These are phyloP conservation scores for Priceomyces medius DNA, from an alignment of 805 yeast genomes.

Conservation along the genomic window DNA sequence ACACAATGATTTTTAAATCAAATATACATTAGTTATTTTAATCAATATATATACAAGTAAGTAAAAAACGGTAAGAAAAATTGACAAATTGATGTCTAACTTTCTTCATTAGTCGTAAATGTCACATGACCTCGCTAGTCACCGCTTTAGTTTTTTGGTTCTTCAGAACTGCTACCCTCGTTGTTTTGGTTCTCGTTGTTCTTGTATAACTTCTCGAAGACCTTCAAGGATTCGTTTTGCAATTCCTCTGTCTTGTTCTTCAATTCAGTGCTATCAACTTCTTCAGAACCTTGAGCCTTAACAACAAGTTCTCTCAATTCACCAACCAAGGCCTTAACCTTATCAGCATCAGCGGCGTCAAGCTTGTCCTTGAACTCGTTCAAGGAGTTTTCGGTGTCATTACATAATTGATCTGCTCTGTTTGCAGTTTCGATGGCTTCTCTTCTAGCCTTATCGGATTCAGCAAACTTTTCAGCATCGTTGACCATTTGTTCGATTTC, in stretches of 20 bases:
- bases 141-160: slow-evolving; percentile 27
- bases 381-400: slow-evolving; percentile 49
- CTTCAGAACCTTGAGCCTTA: slow-evolving; percentile 62
- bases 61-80: neutral
- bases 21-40: slow-evolving; percentile 8
- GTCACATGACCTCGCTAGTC: neutral
- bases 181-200: slow-evolving; percentile 21
- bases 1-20: neutral
- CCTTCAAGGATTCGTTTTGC: slow-evolving; percentile 71
- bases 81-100: slow-evolving; percentile 2
- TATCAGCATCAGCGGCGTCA: slow-evolving; percentile 46
- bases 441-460: slow-evolving; percentile 82
- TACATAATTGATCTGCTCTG: slow-evolving; percentile 76
- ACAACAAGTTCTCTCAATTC: slow-evolving; percentile 65
- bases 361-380: slow-evolving; percentile 48
- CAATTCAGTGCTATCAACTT: slow-evolving; percentile 60
- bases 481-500: slow-evolving; percentile 90
- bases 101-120: neutral
- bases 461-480: slow-evolving; percentile 87
- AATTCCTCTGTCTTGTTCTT: slow-evolving; percentile 73
- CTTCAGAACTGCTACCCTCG: slow-evolving; percentile 15
- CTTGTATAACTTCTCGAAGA: slow-evolving; percentile 64
- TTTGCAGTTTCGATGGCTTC: slow-evolving; percentile 82
- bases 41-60: slow-evolving; percentile 9
- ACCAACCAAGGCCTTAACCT: slow-evolving; percentile 50